Evolutionary conservation across 1,139 yeast species (phyloP).

Genomic region (Meyerozyma elateridarum): DNA sequence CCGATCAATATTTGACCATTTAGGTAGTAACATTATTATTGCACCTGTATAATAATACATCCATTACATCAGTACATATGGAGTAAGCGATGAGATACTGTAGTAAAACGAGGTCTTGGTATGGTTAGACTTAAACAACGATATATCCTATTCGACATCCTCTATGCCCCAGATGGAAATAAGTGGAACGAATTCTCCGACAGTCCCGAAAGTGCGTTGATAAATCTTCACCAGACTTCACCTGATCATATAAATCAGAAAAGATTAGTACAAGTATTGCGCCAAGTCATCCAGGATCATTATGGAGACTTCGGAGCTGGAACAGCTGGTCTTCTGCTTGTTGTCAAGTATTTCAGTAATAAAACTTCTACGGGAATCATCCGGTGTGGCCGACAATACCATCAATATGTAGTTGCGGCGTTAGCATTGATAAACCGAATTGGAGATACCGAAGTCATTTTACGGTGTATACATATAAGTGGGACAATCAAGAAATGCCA

Average conservation of each 20-base stretch:
- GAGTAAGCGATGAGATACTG: too few relatives aligned
- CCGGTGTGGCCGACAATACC: conserved; percentile 67
- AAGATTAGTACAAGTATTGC: conserved; percentile 48
- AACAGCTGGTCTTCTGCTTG: conserved; percentile 52
- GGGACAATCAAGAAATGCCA: conserved; percentile 90
- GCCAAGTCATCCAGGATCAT: conserved; percentile 48
- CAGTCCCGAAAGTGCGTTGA: conserved; percentile 32
- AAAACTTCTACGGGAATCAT: conserved; percentile 82
- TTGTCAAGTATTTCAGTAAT: conserved; percentile 75
- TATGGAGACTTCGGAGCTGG: conserved; percentile 85
- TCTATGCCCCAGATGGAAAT: conserved; percentile 49
- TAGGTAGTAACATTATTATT: conserved; percentile 8
- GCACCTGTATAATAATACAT: not conserved
- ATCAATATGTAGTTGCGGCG: conserved; percentile 63
- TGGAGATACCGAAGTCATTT: conserved; percentile 48
- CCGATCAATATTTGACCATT: conserved; percentile 55
- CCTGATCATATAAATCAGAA: conserved; percentile 41
- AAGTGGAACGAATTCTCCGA: conserved; percentile 15
- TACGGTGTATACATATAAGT: conserved; percentile 66
- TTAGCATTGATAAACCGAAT: conserved; percentile 57
- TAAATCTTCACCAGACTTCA: conserved; percentile 47
- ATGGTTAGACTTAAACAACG: conserved; percentile 91
- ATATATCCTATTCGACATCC: conserved; percentile 73
- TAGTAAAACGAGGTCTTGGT: too few relatives aligned
- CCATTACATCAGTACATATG: not conserved